A percentile compares a stretch with the other conserved stretches of the same genome.
Conservation (phyloP, 1,284 basidiomycete genomes). For the Cutaneotrichosporon dermatis region DNA sequence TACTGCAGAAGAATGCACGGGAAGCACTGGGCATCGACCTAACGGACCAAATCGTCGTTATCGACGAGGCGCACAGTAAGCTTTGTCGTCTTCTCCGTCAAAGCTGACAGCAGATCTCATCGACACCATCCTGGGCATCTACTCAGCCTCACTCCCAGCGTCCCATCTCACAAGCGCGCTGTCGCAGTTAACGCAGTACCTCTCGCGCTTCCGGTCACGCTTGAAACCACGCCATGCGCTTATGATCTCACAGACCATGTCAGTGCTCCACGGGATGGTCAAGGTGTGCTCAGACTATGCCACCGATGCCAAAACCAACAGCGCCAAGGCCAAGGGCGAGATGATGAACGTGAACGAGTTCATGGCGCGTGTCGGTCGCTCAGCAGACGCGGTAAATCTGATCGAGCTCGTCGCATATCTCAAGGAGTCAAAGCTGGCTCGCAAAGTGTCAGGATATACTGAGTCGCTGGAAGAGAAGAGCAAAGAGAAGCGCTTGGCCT, state of each 20-base stretch:
- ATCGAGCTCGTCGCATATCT: slow-evolving; percentile 80
- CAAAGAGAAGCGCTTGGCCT: slow-evolving; percentile 6
- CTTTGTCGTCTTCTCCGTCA: slow-evolving; percentile 15
- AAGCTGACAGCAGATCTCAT: slow-evolving; percentile 61
- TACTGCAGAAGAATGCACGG: slow-evolving; percentile 77
- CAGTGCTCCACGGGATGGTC: slow-evolving; percentile 64
- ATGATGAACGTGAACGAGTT: slow-evolving; percentile 55
- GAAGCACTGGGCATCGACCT: slow-evolving; percentile 82
- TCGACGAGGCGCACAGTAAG: slow-evolving; percentile 96
- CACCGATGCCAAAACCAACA: slow-evolving; percentile 26
- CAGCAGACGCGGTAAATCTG: slow-evolving; percentile 65
- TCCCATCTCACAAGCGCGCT: slow-evolving; percentile 61
- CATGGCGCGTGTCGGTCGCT: slow-evolving; percentile 60
- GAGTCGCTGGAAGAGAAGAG: slow-evolving; percentile 55
- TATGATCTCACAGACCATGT: slow-evolving; percentile 73
- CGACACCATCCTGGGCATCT: slow-evolving; percentile 79
- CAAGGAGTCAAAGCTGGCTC: slow-evolving; percentile 72
- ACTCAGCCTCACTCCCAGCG: slow-evolving; percentile 66
- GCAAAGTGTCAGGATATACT: slow-evolving; percentile 70
- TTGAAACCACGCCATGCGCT: slow-evolving; percentile 71
- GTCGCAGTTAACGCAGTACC: slow-evolving; percentile 74
- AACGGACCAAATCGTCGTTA: slow-evolving; percentile 75
- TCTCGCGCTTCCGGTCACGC: slow-evolving; percentile 69
- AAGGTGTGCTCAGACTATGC: slow-evolving; percentile 56
- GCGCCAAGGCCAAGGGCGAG: slow-evolving; percentile 32